A percentile compares a stretch with the other conserved stretches of the same genome.
These are phyloP conservation scores for Microbotryum violaceum DNA, from an alignment of 1,284 basidiomycete species.

Conservation along the genomic window DNA sequence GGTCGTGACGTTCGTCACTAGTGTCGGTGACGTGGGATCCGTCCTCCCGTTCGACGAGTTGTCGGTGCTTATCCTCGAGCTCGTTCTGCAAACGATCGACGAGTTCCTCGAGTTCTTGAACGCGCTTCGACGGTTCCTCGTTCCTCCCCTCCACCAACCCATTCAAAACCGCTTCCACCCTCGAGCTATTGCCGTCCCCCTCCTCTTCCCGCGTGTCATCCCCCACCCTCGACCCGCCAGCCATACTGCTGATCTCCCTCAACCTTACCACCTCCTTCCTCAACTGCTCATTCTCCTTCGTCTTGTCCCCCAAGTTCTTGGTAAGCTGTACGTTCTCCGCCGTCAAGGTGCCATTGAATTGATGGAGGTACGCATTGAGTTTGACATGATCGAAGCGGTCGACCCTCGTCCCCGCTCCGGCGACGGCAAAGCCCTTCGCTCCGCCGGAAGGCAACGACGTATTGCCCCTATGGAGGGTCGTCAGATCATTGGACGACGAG, in stretches of 20 bases:
- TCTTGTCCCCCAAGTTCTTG: slow-evolving; percentile 49
- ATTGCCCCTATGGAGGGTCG: slow-evolving; percentile 60
- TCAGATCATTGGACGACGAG: slow-evolving; percentile 73
- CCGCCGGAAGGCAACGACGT: slow-evolving; percentile 54
- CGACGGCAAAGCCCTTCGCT: slow-evolving; percentile 11
- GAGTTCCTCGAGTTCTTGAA: slow-evolving; percentile 16
- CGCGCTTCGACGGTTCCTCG: slow-evolving; percentile 3
- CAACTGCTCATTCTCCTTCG: slow-evolving; percentile 43
- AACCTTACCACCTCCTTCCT: slow-evolving; percentile 8
- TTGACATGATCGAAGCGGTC: slow-evolving; percentile 69
- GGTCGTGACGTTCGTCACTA: slow-evolving; percentile 38
- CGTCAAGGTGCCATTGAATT: slow-evolving; percentile 65
- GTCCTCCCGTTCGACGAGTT: slow-evolving; percentile 36
- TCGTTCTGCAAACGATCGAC: slow-evolving; percentile 48
- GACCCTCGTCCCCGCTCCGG: slow-evolving; percentile 56
- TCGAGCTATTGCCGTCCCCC: slow-evolving; percentile 1
- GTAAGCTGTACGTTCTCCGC: slow-evolving; percentile 71
- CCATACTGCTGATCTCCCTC: slow-evolving; percentile 21
- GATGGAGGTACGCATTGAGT: slow-evolving; percentile 70
- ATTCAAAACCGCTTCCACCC: slow-evolving; percentile 8
- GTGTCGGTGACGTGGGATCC: slow-evolving; percentile 9
- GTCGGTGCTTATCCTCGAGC: slow-evolving; percentile 48
- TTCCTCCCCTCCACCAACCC: slow-evolving; percentile 14
- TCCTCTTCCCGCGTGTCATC: slow-evolving; percentile 40
- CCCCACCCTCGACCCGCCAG: slow-evolving; percentile 4